phyloP scores from a whole-genome alignment of 495 filamentous ascomycete genomes.

The Penicillium angulare region DNA sequence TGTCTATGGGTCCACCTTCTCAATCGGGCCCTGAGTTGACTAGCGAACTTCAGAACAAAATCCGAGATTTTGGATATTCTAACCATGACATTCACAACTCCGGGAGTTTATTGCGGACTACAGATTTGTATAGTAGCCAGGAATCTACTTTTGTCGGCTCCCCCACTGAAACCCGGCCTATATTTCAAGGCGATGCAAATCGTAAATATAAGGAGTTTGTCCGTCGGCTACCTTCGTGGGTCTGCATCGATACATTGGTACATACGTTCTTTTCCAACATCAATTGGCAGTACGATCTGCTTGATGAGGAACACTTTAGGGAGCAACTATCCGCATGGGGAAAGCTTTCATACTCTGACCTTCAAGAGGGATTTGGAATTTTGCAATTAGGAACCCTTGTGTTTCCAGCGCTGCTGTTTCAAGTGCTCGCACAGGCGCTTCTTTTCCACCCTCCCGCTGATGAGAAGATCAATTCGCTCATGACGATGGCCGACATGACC shows the following conservation, averaged over 20 bases:
- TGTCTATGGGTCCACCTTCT: background rate
- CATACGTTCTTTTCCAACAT: slow-evolving; percentile 55
- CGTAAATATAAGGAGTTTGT: slow-evolving; percentile 51
- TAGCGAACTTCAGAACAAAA: slow-evolving; percentile 6
- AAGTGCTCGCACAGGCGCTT: slow-evolving; percentile 53
- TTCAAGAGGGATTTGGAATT: slow-evolving; percentile 10
- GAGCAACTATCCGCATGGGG: slow-evolving; percentile 50
- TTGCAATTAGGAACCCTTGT: slow-evolving; percentile 8
- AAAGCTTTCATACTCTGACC: slow-evolving; percentile 13
- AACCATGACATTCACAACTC: slow-evolving; percentile 10
- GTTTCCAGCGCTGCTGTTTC: slow-evolving; percentile 58
- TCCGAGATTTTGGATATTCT: slow-evolving; percentile 14
- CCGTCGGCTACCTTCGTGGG: slow-evolving; percentile 51
- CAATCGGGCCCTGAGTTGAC: background rate
- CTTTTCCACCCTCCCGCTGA: slow-evolving; percentile 51
- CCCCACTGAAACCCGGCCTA: too few species aligned
- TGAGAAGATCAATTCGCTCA: slow-evolving; percentile 48
- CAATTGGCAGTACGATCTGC: slow-evolving; percentile 58
- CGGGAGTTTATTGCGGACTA: slow-evolving; percentile 10
- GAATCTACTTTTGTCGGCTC: background rate
- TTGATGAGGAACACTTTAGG: slow-evolving; percentile 53
- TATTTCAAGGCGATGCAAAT: slow-evolving; percentile 3
- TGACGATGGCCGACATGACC: slow-evolving; percentile 57
- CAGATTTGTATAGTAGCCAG: background rate
- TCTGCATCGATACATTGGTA: slow-evolving; percentile 52